Percentiles rank a stretch among this genome's conserved stretches.
Evolutionary conservation across 495 filamentous ascomycete genomes (phyloP).

Genomic region (Penicillium waksmanii): DNA sequence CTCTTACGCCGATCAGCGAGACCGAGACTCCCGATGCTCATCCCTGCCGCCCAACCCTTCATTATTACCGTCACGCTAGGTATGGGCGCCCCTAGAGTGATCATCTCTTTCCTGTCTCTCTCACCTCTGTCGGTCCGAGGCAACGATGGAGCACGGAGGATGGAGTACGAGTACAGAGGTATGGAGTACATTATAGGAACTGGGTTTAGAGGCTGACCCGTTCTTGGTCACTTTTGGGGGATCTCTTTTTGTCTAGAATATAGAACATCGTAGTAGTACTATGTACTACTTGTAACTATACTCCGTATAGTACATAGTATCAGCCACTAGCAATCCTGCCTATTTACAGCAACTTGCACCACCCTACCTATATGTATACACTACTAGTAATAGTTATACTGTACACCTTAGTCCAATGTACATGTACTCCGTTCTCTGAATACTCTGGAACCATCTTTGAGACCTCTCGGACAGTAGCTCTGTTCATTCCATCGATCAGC

Average conservation of each 20-base stretch:
- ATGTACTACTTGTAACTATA: too few relatives aligned
- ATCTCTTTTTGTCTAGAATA: too few relatives aligned
- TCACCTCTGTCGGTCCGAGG: neutral
- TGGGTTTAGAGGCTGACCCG: neutral
- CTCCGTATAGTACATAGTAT: too few relatives aligned
- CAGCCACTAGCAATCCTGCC: too few relatives aligned
- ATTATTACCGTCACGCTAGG: slow-evolving; percentile 19
- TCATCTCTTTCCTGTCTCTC: neutral
- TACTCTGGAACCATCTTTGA: neutral
- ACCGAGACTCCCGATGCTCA: slow-evolving; percentile 16
- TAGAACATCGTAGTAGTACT: too few relatives aligned
- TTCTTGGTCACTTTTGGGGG: neutral
- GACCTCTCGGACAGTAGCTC: neutral
- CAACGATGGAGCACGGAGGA: neutral
- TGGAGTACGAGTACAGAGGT: too few relatives aligned
- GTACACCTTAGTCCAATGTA: too few relatives aligned
- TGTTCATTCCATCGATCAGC: slow-evolving; percentile 4
- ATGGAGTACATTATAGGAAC: neutral
- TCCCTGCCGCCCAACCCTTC: slow-evolving; percentile 16
- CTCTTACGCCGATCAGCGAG: slow-evolving; percentile 16
- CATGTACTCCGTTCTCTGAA: neutral
- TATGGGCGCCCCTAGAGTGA: slow-evolving; percentile 1
- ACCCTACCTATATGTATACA: neutral
- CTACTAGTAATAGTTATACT: neutral
- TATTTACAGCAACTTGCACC: neutral